Conservation (phyloP, 257 asterid species). For the Nicotiana tabacum region DNA sequence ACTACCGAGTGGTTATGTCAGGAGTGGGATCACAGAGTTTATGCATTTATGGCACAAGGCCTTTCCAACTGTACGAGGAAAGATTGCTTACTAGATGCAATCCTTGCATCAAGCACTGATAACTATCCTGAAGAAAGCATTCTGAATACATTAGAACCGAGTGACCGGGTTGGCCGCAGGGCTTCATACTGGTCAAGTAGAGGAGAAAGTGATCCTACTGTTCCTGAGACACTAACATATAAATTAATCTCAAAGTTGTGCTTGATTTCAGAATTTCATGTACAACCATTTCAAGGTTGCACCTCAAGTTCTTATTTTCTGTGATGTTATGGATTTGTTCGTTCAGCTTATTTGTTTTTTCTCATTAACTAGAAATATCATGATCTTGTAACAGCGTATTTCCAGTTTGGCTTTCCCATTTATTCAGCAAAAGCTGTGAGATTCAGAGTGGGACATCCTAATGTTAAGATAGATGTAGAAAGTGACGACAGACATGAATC, state of each 20-base stretch:
- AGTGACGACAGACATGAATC: slow-evolving; percentile 19
- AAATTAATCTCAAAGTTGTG: slow-evolving; percentile 49
- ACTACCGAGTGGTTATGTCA: slow-evolving; percentile 26
- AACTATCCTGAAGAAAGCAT: slow-evolving; percentile 74
- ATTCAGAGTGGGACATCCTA: slow-evolving; percentile 54
- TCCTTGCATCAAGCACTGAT: slow-evolving; percentile 79
- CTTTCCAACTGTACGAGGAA: slow-evolving; percentile 28
- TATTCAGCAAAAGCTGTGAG: slow-evolving; percentile 74
- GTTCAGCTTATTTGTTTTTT: neutral
- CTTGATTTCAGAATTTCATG: slow-evolving; percentile 57
- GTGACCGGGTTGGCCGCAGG: slow-evolving; percentile 44
- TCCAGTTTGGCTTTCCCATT: slow-evolving; percentile 71
- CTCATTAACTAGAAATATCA: slow-evolving; percentile 22
- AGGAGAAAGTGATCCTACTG: slow-evolving; percentile 46
- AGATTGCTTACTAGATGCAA: slow-evolving; percentile 53
- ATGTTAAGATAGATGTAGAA: slow-evolving; percentile 25
- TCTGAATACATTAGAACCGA: slow-evolving; percentile 50
- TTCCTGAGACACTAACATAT: slow-evolving; percentile 59
- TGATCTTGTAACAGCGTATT: slow-evolving; percentile 46
- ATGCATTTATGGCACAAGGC: slow-evolving; percentile 42
- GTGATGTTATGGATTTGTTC: neutral
- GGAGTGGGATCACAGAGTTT: slow-evolving; percentile 54
- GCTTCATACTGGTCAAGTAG: slow-evolving; percentile 89
- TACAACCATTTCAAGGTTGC: slow-evolving; percentile 82
- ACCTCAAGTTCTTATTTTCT: neutral